Base-by-base conservation (phyloP, 805 yeast genomes). In the Starmerella gropengiesseri region DNA sequence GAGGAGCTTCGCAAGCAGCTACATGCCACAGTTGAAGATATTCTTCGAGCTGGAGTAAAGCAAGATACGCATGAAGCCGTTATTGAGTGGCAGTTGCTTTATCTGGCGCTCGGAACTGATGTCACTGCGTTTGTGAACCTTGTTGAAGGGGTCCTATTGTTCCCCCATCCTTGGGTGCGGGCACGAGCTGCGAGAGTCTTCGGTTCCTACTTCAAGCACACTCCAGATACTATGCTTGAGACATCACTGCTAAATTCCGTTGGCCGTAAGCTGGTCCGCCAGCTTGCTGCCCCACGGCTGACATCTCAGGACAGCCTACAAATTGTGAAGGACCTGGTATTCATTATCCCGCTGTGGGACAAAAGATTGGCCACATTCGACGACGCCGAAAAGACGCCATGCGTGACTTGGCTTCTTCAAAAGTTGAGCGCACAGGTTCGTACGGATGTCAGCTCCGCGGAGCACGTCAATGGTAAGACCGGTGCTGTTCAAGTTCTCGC, bases 151-250 rank as follows among this genome's bases (percentile, higher is more conserved):
- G 61, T 76, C 22, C 66, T 86, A 41, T 64, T 87, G 40, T 87
- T 74, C 58, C 96, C 96, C 2, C 96, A 87, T 60, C 70, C 91
- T 1, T 87, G 97, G 97, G 81, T 87, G 6, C 74, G 96, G 53
- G 66, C 81, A 45, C 63, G 71, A 5, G 66, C 93, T 1, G 63
- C 78, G 6, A 67, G 87, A 41, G 63, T 84, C 26, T 58, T 77
- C 30, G 77, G 79, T 1, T 55, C 61, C 1, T 56, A 81, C 38
- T 63, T 82, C 43, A 55, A 70, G 7, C 22, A 25, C 1, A 25
- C 62, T 3, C 65, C 77, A 32, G 48, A 64, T 2, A 63, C 63
- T 19, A 61, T 64, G 22, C 75, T 77, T 36, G 2, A 26, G 7
- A 9, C 16, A 6, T 43, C 33, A 6, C 55, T 81, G n/a, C 89